Conservation (phyloP, 2,329 filamentous ascomycete species). For the Thelonectria blattea region DNA sequence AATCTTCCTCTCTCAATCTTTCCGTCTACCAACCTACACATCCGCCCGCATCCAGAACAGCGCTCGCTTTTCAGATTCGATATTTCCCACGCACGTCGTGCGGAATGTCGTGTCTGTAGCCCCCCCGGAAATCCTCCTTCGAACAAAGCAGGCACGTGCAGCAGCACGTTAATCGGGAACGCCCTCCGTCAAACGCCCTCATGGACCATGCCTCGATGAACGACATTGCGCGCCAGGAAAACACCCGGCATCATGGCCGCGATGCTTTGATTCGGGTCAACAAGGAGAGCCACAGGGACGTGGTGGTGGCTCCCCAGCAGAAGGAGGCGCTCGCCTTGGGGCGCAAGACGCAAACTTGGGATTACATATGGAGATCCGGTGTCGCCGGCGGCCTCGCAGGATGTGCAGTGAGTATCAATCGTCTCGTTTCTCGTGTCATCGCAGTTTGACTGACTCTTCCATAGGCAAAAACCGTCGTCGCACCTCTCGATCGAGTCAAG, state of each 20-base stretch:
- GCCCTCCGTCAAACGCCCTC: conserved; percentile 60
- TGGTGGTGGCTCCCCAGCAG: conserved; percentile 56
- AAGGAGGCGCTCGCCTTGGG: conserved; percentile 52
- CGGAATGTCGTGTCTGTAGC: conserved; percentile 38
- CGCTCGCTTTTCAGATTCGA: neutral
- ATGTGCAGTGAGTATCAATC: conserved; percentile 74
- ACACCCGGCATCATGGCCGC: conserved; percentile 39
- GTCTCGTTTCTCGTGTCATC: neutral
- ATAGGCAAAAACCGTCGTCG: conserved; percentile 93
- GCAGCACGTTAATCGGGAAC: conserved; percentile 52
- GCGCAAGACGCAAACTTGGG: conserved; percentile 68
- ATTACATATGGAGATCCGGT: conserved; percentile 84
- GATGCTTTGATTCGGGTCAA: conserved; percentile 25
- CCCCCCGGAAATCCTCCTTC: conserved; percentile 18
- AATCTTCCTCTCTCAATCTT: neutral
- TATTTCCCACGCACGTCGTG: conserved; percentile 7
- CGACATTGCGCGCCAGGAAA: conserved; percentile 51
- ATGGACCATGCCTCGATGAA: conserved; percentile 65
- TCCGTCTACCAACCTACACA: neutral
- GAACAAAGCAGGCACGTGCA: conserved; percentile 37
- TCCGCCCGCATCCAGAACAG: neutral
- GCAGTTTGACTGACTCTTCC: conserved; percentile 17
- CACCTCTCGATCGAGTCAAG: conserved; percentile 95
- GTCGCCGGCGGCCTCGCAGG: conserved; percentile 89
- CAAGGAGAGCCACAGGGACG: conserved; percentile 23